Conservation (phyloP, 306 rosid genomes). For the Trifolium dubium region DNA sequence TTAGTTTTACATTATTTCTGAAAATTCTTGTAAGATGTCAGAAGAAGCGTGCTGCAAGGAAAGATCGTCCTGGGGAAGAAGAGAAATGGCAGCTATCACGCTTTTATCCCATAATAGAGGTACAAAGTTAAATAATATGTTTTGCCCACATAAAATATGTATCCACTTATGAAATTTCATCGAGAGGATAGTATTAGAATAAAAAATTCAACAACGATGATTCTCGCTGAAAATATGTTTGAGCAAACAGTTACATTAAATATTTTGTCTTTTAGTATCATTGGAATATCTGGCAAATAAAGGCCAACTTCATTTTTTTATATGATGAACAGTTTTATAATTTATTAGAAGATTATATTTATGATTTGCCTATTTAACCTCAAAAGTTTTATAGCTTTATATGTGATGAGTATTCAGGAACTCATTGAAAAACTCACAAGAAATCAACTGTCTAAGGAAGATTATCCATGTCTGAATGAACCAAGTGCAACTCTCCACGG, state of each 20-base stretch:
- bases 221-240: constrained; percentile 24
- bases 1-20: constrained; percentile 39
- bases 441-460: constrained; percentile 82
- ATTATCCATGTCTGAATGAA: constrained; percentile 91
- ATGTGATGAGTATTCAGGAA: constrained; percentile 61
- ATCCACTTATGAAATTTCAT: constrained; percentile 22
- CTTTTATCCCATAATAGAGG: constrained; percentile 96
- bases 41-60: constrained; percentile 87
- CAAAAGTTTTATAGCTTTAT: constrained; percentile 11
- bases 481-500: constrained; percentile 77
- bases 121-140: constrained; percentile 25
- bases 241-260: background rate
- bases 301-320: constrained; percentile 9
- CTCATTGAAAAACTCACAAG: constrained; percentile 82
- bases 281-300: constrained; percentile 2
- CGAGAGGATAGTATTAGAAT: constrained; percentile 18
- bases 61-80: constrained; percentile 79
- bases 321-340: constrained; percentile 6
- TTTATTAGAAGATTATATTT: constrained; percentile 9
- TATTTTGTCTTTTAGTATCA: constrained; percentile 20
- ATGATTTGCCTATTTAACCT: constrained; percentile 24
- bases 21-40: constrained; percentile 50
- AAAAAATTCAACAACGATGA: background rate
- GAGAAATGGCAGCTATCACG: constrained; percentile 89
- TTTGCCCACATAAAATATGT: constrained; percentile 15